Evolutionary conservation across 2,329 filamentous ascomycete genomes (phyloP), one percentile per base, ranked within the genome.

Genomic region (Xylaria sp.): DNA sequence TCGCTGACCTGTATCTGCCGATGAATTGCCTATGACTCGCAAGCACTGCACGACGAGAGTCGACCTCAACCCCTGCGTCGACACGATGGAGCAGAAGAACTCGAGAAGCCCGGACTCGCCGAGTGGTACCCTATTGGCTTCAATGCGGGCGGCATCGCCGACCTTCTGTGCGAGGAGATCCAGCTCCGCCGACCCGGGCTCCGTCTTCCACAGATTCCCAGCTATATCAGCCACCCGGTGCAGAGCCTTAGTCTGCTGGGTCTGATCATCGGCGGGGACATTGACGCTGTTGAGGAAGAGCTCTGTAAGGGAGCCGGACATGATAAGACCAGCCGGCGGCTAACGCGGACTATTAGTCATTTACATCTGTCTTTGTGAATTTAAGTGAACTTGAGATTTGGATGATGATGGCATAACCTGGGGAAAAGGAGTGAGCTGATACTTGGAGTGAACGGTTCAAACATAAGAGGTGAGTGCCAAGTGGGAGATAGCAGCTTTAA

Each of bases 11-110:
- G 86, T 87, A 72, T 91, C 89, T 23, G 89, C 89, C 70, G 87
- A 90, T 10, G 87, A 86, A 76, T 91, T 91, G 15, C 89, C 89
- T 18, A 89, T 82, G 23, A 90, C 77, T 28, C 89, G 86, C 18
- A 91, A 80, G 8, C 84, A 79, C 65, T 90, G 88, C 8, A 87
- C 80, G 54, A 83, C 83, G n/a, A 90, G 79, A 0, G 80, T 75
- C 39, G 82, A 80, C 10, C 78, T 78, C 44, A 85, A 71, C 1
- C 76, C 79, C 3, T 82, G 77, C 0, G 77, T 75, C 5, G 79
- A 78, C 9, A 89, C 75, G 13, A 87, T 73, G 12, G 80, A 77
- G 18, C 89, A 80, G 73, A 89, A 88, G 78, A 89, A 87, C 23
- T 84, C 82, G 9, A 91, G 77, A 39, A 90, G 79, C 1, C 88